Evolutionary conservation across 257 asterid genomes (phyloP), one percentile per base, ranked within the genome.

Genomic region (Haberlea rhodopensis): DNA sequence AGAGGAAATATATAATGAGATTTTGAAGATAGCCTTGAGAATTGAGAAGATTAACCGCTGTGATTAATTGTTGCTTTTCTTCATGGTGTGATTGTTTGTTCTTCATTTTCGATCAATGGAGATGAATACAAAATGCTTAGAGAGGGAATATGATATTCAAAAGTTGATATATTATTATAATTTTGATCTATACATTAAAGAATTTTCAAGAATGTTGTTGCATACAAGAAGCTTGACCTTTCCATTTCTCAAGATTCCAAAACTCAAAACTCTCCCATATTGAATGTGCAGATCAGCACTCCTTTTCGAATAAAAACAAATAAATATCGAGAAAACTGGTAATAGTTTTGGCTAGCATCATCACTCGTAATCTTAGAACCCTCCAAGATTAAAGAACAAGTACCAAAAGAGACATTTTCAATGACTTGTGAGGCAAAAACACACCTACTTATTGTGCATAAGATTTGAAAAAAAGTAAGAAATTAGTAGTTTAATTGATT

Each of bases 1-100:
- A 78, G 6, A 91, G 63, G 55, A 85, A 80, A 71, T 77, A 82
- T 0, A 77, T n/a, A 0, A 86, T 18, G 32, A 88, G 69, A 76
- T 51, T 81, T 0, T 84, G 85, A 60, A 85, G 76, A 51, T 71
- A 63, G 48, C 66, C 61, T 18, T 75, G 79, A 22, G 78, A 66
- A 61, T 25, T 62, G 60, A 75, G 25, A 34, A 73, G 31, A 29
- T 73, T 83, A 0, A 76, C 13, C 10, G 68, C 66, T 20, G 64
- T 23, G 16, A 75, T 13, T 21, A 69, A n/a, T 57, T 60, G 72
- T 71, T 69, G 79, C 3, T 74, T 67, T 2, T 63, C 58, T 57
- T 76, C 68, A 1, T 62, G 68, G 2, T 28, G 61, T 1, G 13
- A 18, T 5, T 64, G 68, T 1, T 32, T 37, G 49, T 66, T 75